A percentile compares a stretch with the other conserved stretches of the same genome.
phyloP scores from a whole-genome alignment of 2,329 filamentous ascomycete genomes.

The Albophoma yamanashiensis region DNA sequence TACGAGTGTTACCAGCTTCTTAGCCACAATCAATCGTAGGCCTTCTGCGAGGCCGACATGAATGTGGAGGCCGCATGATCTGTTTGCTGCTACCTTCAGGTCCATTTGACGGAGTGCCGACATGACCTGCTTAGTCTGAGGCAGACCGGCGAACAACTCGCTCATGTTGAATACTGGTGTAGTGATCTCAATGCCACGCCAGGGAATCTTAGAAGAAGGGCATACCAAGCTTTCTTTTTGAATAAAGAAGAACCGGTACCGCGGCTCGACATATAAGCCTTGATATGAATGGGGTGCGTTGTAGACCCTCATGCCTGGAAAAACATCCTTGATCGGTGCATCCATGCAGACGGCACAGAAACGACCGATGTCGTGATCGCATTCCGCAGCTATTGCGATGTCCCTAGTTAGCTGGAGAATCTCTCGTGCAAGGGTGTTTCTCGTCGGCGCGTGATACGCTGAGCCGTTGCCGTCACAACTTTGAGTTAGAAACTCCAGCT shows the following conservation, averaged over 20 bases:
- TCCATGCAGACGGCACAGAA: neutral
- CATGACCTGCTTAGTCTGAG: constrained; percentile 1
- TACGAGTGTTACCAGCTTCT: constrained; percentile 11
- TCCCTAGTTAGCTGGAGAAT: neutral
- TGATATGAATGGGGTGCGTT: neutral
- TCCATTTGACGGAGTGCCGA: constrained; percentile 1
- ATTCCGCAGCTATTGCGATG: neutral
- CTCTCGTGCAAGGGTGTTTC: neutral
- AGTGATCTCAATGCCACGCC: constrained; percentile 9
- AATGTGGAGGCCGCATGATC: constrained; percentile 13
- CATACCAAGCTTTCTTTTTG: constrained; percentile 3
- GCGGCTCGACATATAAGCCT: neutral
- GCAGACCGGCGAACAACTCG: constrained; percentile 9
- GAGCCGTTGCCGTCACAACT: neutral
- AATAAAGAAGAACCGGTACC: constrained; percentile 7
- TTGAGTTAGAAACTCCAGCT: constrained; percentile 11
- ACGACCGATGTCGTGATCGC: neutral
- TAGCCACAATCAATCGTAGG: constrained; percentile 10
- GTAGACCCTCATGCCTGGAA: neutral
- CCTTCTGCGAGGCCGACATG: constrained; percentile 12
- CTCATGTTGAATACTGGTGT: constrained; percentile 8
- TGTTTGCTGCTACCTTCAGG: constrained; percentile 1
- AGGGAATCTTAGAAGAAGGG: neutral
- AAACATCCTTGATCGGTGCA: neutral
- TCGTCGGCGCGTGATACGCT: neutral